phyloP scores from a whole-genome alignment of 2,329 filamentous ascomycete genomes.

The Fusarium equiseti region DNA sequence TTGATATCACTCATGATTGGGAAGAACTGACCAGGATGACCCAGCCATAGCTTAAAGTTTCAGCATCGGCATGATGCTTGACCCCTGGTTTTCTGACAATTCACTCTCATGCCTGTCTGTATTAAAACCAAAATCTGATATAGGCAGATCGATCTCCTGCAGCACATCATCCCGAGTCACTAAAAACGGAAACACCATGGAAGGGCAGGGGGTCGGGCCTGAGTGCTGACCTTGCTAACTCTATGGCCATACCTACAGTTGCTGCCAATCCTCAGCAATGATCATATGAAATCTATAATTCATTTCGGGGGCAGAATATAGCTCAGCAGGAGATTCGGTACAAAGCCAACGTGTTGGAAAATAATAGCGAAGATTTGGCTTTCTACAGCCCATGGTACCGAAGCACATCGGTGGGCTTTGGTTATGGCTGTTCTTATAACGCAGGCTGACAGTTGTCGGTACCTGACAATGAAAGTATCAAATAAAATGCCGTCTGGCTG shows the following conservation, averaged over 20 bases:
- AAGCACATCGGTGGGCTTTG: neutral
- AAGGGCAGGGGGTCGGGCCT: neutral
- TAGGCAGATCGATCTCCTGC: neutral
- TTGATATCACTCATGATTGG: slow-evolving; percentile 5
- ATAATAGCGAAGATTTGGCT: neutral
- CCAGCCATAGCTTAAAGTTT: slow-evolving; percentile 10
- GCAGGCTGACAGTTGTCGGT: neutral
- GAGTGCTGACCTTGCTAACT: slow-evolving; percentile 12
- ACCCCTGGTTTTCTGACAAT: neutral
- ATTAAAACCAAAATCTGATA: neutral
- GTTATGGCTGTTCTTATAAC: neutral
- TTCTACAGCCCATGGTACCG: neutral
- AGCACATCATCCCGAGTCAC: slow-evolving; percentile 9
- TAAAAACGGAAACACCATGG: slow-evolving; percentile 8
- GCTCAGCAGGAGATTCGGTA: slow-evolving; percentile 6
- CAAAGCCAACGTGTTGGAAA: slow-evolving; percentile 2
- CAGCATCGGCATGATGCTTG: slow-evolving; percentile 1
- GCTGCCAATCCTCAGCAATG: slow-evolving; percentile 12
- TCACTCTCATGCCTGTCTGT: neutral
- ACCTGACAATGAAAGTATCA: neutral
- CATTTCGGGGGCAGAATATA: slow-evolving; percentile 1
- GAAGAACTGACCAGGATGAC: slow-evolving; percentile 8
- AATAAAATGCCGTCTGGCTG: neutral
- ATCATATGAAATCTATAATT: slow-evolving; percentile 4
- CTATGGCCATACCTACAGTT: slow-evolving; percentile 4